Conservation (phyloP, 805 yeast genomes). For the Wickerhamomyces pijperi region DNA sequence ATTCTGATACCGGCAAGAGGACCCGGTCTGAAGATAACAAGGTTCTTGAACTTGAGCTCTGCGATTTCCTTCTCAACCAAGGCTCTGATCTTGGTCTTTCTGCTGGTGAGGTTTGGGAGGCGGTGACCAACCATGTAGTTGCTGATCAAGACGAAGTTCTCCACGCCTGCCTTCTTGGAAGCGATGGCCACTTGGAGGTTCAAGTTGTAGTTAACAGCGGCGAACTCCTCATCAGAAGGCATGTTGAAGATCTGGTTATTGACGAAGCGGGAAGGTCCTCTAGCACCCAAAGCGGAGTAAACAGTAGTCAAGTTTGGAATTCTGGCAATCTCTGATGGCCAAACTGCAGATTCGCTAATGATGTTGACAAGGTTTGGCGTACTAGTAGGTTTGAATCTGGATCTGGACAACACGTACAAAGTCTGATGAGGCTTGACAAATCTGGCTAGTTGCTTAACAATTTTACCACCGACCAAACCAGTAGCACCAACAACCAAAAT, state of each 20-base stretch:
- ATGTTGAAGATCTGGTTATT: neutral
- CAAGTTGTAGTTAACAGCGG: constrained; percentile 7
- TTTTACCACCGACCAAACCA: constrained; percentile 8
- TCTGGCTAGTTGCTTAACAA: constrained; percentile 7
- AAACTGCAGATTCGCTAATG: constrained; percentile 6
- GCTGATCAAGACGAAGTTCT: constrained; percentile 7
- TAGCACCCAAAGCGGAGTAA: constrained; percentile 9
- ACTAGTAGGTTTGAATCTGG: constrained; percentile 1
- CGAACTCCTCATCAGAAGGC: constrained; percentile 3
- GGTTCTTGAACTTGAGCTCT: constrained; percentile 3
- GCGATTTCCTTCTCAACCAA: constrained; percentile 6
- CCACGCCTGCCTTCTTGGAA: constrained; percentile 5
- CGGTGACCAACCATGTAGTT: constrained; percentile 2
- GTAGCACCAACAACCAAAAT: constrained; percentile 10
- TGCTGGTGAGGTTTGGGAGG: constrained; percentile 3
- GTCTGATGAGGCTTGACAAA: constrained; percentile 1
- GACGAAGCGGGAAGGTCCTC: constrained; percentile 3
- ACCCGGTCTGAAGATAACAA: constrained; percentile 8
- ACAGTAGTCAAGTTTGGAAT: constrained; percentile 8
- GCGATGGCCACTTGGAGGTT: constrained; percentile 7
- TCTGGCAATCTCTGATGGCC: constrained; percentile 5
- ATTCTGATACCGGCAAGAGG: constrained; percentile 9
- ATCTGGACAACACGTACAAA: constrained; percentile 6
- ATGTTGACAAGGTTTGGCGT: constrained; percentile 6
- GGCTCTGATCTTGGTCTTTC: constrained; percentile 6